Conservation (phyloP, 139 green algal species). For the Chlorella sp. region DNA sequence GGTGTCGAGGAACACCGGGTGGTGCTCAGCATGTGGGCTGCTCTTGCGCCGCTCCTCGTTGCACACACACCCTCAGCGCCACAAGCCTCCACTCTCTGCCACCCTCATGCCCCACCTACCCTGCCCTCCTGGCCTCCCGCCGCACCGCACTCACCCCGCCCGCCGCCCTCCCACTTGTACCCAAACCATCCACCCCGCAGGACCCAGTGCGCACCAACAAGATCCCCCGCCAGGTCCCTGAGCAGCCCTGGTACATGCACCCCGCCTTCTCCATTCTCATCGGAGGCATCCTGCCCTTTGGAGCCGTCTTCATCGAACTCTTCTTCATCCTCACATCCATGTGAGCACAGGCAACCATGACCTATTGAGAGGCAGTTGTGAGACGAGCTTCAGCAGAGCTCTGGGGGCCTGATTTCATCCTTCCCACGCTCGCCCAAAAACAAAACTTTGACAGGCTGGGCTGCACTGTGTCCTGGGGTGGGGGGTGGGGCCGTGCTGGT, state of each 20-base stretch:
- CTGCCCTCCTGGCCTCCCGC: no score
- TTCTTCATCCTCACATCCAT: constrained; percentile 99
- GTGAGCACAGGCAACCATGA: constrained; percentile 81
- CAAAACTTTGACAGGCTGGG: no score
- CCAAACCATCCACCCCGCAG: background rate
- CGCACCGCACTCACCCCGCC: background rate
- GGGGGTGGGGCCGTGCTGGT: no score
- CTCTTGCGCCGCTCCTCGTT: background rate
- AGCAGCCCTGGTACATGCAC: constrained; percentile 98
- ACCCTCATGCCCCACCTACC: background rate
- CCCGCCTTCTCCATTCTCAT: constrained; percentile 91
- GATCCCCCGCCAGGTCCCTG: constrained; percentile 97
- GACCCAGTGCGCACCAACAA: constrained; percentile 98
- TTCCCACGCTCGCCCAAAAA: no score
- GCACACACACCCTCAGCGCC: background rate
- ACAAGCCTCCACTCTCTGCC: background rate
- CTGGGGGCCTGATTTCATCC: no score
- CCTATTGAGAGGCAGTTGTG: background rate
- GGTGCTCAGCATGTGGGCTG: background rate
- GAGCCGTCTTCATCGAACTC: constrained; percentile 99
- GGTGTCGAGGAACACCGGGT: no score
- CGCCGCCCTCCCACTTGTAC: background rate
- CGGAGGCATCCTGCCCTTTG: constrained; percentile 97
- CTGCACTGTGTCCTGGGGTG: no score
- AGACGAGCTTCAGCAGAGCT: no score